Evolutionary conservation across 78 protist genomes (phyloP).

Genomic region (Anaeramoeba ignava): DNA sequence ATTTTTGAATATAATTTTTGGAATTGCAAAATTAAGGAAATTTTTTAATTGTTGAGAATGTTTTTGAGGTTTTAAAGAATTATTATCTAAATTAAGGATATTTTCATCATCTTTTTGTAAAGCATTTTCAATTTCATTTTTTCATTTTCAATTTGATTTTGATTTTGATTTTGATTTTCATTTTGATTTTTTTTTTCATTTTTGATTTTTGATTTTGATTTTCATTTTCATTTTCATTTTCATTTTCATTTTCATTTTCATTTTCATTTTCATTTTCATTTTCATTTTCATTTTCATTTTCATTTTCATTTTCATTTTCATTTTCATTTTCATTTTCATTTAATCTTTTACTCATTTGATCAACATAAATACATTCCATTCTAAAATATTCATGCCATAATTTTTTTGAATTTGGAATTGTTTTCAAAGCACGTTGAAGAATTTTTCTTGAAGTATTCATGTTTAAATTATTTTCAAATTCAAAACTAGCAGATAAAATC

Average conservation of each 20-base stretch:
- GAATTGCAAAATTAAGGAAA: background rate
- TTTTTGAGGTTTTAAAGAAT: no score
- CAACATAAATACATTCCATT: background rate
- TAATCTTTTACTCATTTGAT: background rate
- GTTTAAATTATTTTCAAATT: background rate
- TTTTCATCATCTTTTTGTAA: no score
- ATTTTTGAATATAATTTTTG: background rate
- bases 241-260: background rate
- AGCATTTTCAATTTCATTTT: no score
- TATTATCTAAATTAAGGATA: no score
- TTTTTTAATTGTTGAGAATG: background rate
- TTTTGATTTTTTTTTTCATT: background rate
- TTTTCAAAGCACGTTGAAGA: background rate
- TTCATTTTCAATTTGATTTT: no score
- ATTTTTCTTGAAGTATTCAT: background rate
- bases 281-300: background rate
- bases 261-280: background rate
- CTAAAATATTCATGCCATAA: background rate
- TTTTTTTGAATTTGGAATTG: background rate
- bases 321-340: background rate
- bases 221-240: background rate
- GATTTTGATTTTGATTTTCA: background rate
- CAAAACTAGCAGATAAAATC: background rate
- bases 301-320: background rate
- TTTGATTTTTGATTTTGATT: background rate